Base-by-base conservation (phyloP, 805 yeast genomes). In the Clavispora santaluciae region DNA sequence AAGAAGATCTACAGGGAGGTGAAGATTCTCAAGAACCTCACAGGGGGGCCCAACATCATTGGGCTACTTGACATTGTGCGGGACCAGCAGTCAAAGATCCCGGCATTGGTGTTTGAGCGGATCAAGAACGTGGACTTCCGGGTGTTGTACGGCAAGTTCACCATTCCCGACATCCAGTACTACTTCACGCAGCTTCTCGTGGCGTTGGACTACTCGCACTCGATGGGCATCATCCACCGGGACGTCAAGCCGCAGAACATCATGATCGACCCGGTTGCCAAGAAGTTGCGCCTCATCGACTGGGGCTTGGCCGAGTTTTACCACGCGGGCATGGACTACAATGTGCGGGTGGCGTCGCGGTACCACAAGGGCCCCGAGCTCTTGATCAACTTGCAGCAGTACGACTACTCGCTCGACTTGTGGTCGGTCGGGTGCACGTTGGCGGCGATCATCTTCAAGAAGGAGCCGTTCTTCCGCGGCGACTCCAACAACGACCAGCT, bases 281-380 rank as follows among this genome's bases (percentile, higher is more conserved):
- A 68, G 61, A 79, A 76, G 55, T 66, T 90, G 51, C 76, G 95
- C 48, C 74, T 89, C 49, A 89, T 90, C 40, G 97, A 90, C 63
- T 90, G 96, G 96, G 97, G 97, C 6, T 67, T 90, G 39, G 96
- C 97, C 7, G 97, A 90, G 61, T 89, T 87, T 59, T 89, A 89
- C 57, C 96, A 90, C 59, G 80, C 87, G 18, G 88, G 88, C 11
- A 84, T 79, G 59, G 95, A 87, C 54, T 90, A 86, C 56, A 90
- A 90, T 56, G 96, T 90, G 16, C 75, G 97, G 49, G 97, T 90
- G 13, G 96, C 97, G 2, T 86, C 95, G 5, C 69, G 97, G 50
- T 88, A 87, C 60, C 90, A 84, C 63, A 90, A 90, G 63, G 96
- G 96, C 3, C 97, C 97, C 3, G 97, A 90, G 59, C 66, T 90